Evolutionary conservation across 129 eudicot species (phyloP).

Genomic region (Pulicaria dysenterica): DNA sequence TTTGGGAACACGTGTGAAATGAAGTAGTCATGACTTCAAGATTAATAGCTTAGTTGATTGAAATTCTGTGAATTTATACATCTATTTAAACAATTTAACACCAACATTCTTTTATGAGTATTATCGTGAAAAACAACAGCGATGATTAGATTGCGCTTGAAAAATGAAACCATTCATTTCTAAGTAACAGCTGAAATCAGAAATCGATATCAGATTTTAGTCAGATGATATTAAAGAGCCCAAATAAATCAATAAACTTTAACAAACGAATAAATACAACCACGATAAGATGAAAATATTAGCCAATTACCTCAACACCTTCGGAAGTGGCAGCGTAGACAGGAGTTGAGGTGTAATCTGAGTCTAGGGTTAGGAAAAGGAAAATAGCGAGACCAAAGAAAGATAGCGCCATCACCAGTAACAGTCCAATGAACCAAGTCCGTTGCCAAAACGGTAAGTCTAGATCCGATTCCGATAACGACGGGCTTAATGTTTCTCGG

Average conservation of each 20-base stretch:
- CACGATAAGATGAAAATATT: background rate
- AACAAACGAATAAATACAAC: background rate
- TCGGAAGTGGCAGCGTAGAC: slow-evolving; percentile 64
- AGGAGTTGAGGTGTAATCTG: slow-evolving; percentile 53
- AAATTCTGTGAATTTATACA: background rate
- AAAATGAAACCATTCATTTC: background rate
- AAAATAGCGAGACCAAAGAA: slow-evolving; percentile 73
- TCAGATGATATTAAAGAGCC: background rate
- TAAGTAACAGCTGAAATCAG: background rate
- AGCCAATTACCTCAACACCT: slow-evolving; percentile 76
- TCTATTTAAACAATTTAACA: background rate
- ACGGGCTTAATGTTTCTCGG: slow-evolving; percentile 44
- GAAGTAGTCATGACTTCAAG: background rate
- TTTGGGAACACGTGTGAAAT: background rate
- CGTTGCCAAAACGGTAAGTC: slow-evolving; percentile 77
- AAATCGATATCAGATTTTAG: background rate
- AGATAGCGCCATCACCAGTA: slow-evolving; percentile 69
- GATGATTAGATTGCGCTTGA: background rate
- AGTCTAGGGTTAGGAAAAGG: slow-evolving; percentile 69
- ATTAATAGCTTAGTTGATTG: background rate
- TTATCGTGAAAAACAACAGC: background rate
- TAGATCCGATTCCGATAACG: slow-evolving; percentile 46
- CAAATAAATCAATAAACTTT: slow-evolving; percentile 14
- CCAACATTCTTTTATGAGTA: background rate
- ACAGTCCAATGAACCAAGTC: slow-evolving; percentile 75